phyloP scores from a whole-genome alignment of 2,329 filamentous ascomycete genomes.

The Paraphoma chrysanthemicola region DNA sequence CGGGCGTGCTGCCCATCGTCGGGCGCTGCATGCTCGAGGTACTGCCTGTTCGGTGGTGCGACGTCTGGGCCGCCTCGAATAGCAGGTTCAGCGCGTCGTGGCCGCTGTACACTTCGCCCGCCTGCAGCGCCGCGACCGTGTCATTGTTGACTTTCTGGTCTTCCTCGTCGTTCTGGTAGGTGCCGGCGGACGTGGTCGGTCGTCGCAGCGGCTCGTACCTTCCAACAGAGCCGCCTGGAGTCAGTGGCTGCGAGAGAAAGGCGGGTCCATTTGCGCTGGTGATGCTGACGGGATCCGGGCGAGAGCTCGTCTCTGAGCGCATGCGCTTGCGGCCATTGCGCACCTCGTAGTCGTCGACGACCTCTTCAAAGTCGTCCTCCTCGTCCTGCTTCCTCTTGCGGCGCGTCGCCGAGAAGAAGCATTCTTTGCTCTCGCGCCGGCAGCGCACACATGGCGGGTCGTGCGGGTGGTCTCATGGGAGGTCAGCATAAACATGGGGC shows the following conservation, averaged over 20 bases:
- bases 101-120: conserved; percentile 80
- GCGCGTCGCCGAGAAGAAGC: conserved; percentile 93
- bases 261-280: conserved; percentile 23
- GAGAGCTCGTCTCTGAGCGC: conserved; percentile 49
- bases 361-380: conserved; percentile 53
- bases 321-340: conserved; percentile 76
- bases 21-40: conserved; percentile 48
- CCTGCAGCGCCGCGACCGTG: conserved; percentile 65
- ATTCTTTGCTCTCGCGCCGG: conserved; percentile 92
- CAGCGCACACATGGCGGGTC: conserved; percentile 94
- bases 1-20: conserved; percentile 42
- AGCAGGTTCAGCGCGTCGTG: conserved; percentile 92
- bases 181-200: conserved; percentile 53
- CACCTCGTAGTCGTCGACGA: conserved; percentile 67
- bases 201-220: conserved; percentile 71
- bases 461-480: conserved; percentile 65
- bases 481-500: neutral
- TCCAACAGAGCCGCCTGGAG: conserved; percentile 71
- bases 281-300: conserved; percentile 35
- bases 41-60: conserved; percentile 56
- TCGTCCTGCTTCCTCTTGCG: conserved; percentile 81
- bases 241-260: conserved; percentile 61
- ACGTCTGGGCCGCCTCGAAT: conserved; percentile 76
- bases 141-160: conserved; percentile 66
- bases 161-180: conserved; percentile 53